Conservation (phyloP, 208 protist genomes). For the Trichomonas tenax region DNA sequence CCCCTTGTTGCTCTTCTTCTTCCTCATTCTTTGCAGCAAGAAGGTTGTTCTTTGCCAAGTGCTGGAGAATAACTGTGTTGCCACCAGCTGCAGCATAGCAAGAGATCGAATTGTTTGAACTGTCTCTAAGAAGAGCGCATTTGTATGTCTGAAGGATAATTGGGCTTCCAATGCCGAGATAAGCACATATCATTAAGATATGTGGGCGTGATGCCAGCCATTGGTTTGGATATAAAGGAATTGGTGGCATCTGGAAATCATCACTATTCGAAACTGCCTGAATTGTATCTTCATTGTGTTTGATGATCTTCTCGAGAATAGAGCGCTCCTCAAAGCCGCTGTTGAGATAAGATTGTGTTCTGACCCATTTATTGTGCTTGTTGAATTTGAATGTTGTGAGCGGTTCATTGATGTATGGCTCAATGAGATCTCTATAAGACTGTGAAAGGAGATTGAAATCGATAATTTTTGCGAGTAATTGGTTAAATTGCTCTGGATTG, state of each 20-base stretch:
- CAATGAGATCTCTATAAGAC: not conserved
- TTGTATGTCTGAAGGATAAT: not conserved
- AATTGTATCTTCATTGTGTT: not conserved
- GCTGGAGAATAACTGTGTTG: not conserved
- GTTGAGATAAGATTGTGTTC: not conserved
- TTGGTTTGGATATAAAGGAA: not conserved
- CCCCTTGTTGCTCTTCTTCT: not conserved
- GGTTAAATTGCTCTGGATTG: not conserved
- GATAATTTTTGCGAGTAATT: not conserved
- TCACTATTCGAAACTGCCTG: not conserved
- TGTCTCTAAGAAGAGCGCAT: not conserved
- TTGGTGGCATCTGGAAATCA: not conserved
- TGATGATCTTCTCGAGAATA: not conserved
- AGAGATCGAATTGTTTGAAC: not conserved
- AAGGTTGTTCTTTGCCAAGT: not conserved
- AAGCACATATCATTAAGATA: not conserved
- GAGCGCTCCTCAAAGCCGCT: not conserved
- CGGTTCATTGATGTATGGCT: not conserved
- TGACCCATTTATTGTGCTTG: not conserved
- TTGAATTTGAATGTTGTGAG: not conserved
- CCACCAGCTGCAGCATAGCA: not conserved
- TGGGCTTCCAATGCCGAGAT: not conserved
- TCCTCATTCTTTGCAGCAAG: not conserved
- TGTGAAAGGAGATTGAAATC: not conserved
- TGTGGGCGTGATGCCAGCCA: not conserved